phyloP scores from a whole-genome alignment of 139 green algal species.

The Picochlorum sp. region DNA sequence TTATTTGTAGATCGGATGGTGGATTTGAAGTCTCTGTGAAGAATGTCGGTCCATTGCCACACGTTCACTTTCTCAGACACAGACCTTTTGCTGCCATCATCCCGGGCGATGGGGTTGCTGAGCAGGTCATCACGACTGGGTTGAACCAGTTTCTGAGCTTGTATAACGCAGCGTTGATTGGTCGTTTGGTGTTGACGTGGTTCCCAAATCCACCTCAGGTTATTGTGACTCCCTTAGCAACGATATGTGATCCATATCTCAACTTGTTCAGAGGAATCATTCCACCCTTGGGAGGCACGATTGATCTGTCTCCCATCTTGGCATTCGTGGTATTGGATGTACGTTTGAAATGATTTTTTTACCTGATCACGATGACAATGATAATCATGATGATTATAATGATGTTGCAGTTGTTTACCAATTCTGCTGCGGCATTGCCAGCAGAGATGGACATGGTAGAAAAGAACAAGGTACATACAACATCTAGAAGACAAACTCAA shows the following conservation, averaged over 20 bases:
- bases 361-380: neutral
- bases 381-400: neutral
- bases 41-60: neutral
- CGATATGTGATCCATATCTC: conserved; percentile 49
- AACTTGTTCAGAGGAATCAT: conserved; percentile 98
- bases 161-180: conserved; percentile 94
- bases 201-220: conserved; percentile 81
- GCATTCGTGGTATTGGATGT: conserved; percentile 91
- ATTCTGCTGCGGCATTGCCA: conserved; percentile 71
- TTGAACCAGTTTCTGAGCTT: conserved; percentile 69
- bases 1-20: conserved; percentile 13
- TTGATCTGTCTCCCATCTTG: conserved; percentile 95
- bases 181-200: conserved; percentile 89
- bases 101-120: conserved; percentile 79
- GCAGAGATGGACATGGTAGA: conserved; percentile 55
- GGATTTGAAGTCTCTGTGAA: conserved; percentile 22
- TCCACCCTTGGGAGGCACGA: conserved; percentile 79
- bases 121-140: conserved; percentile 81
- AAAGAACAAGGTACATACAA: too few species aligned
- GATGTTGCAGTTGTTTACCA: conserved; percentile 70
- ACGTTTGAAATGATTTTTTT: conserved; percentile 16
- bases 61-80: conserved; percentile 13
- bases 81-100: conserved; percentile 83
- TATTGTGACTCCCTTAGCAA: conserved; percentile 57
- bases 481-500: too few species aligned